phyloP scores from a whole-genome alignment of 2,329 filamentous ascomycete genomes.

The Penicillium sp. region DNA sequence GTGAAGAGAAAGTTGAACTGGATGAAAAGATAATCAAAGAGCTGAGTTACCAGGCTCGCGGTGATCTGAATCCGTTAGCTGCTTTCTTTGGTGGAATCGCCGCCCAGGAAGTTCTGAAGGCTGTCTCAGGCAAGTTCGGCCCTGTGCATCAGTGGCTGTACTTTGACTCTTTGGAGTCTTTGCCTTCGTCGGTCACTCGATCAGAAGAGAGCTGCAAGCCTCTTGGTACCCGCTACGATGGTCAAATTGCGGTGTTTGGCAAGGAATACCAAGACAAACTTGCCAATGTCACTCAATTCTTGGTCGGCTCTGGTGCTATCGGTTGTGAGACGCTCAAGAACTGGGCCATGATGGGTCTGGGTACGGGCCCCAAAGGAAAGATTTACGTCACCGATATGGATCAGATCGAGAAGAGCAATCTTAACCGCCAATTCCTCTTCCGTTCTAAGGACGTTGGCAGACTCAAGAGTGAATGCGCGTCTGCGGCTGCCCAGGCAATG shows the following conservation, averaged over 20 bases:
- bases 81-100: slow-evolving; percentile 92
- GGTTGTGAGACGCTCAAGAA: slow-evolving; percentile 99
- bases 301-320: slow-evolving; percentile 94
- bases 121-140: slow-evolving; percentile 95
- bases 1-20: slow-evolving; percentile 72
- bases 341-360: slow-evolving; percentile 98
- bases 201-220: slow-evolving; percentile 88
- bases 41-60: slow-evolving; percentile 88
- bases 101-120: slow-evolving; percentile 93
- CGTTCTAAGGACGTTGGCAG: slow-evolving; percentile 88
- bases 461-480: slow-evolving; percentile 94
- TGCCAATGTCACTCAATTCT: slow-evolving; percentile 83
- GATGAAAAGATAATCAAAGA: slow-evolving; percentile 92
- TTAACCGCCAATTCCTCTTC: slow-evolving; percentile 97
- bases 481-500: slow-evolving; percentile 87
- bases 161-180: slow-evolving; percentile 94
- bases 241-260: slow-evolving; percentile 94
- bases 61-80: slow-evolving; percentile 87
- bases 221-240: slow-evolving; percentile 82
- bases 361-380: slow-evolving; percentile 79
- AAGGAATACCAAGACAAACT: slow-evolving; percentile 92
- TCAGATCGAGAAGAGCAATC: slow-evolving; percentile 97
- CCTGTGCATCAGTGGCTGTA: slow-evolving; percentile 97
- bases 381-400: slow-evolving; percentile 97
- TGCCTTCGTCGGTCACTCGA: slow-evolving; percentile 71